Conservation (phyloP, 768 basidiomycete genomes). For the Paxillus involutus region DNA sequence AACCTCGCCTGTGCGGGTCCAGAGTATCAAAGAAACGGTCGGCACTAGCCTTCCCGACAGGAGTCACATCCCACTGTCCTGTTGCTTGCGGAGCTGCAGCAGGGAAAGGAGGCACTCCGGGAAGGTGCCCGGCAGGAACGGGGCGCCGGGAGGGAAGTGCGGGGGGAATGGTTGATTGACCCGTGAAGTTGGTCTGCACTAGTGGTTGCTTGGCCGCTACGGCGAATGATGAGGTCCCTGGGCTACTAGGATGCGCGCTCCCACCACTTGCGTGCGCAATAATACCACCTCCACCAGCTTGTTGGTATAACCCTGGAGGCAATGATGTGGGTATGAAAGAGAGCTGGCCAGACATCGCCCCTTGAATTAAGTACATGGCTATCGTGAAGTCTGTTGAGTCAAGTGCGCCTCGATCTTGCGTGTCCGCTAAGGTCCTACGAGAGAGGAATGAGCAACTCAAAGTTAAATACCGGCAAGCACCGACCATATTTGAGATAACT, state of each 20-base stretch:
- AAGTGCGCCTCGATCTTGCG: constrained; percentile 84
- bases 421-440: constrained; percentile 89
- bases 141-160: constrained; percentile 23
- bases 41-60: constrained; percentile 71
- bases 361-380: constrained; percentile 96
- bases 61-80: constrained; percentile 78
- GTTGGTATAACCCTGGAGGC: constrained; percentile 84
- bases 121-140: constrained; percentile 16
- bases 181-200: constrained; percentile 50
- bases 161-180: constrained; percentile 32
- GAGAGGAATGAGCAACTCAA: background rate
- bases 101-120: constrained; percentile 27
- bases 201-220: constrained; percentile 63
- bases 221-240: constrained; percentile 44
- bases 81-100: constrained; percentile 26
- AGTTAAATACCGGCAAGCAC: constrained; percentile 18
- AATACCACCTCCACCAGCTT: constrained; percentile 54
- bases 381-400: constrained; percentile 92
- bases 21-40: constrained; percentile 83
- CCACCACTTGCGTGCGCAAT: constrained; percentile 57
- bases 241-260: constrained; percentile 61
- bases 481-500: constrained; percentile 91
- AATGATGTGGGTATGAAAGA: constrained; percentile 69
- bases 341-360: constrained; percentile 79
- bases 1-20: constrained; percentile 72